Evolutionary conservation across 2,329 filamentous ascomycete species (phyloP), one percentile per base, ranked within the genome.

Genomic region (Neoascochyta sp.): DNA sequence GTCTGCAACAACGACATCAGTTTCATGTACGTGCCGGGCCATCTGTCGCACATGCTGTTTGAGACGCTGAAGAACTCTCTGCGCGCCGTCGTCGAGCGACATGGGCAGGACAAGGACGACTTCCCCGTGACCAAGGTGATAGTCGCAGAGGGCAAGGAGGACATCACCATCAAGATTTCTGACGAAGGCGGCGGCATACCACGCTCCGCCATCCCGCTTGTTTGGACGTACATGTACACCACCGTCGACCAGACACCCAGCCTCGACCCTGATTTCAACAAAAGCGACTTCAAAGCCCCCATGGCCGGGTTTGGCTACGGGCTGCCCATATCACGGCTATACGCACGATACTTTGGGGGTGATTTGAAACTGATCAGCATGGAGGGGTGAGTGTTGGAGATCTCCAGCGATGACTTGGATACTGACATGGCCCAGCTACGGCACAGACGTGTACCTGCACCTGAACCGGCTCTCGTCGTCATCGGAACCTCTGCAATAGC

Each of bases 171-270:
- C 71, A 98, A 98, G 68, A 84, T 98, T 51, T 86, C 84, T 4
- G 92, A 98, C 62, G 92, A 98, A 67, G 92, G 92, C 36, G 92
- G 92, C 43, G 92, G 92, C 41, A 96, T 98, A 30, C 88, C 92
- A 0, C 74, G 92, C 53, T 93, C 85, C 52, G 79, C 87, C 29
- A 96, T 98, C 43, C 92, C 92, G 4, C 75, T 98, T 9, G 92
- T 96, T n/a, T 98, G 92, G 92, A 98, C 92, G 9, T 98, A 98
- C 64, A 98, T 96, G 92, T 98, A 98, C 64, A 98, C 92, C 19
- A 98, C 92, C 2, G 92, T 98, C 44, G 92, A 96, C 63, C 81
- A 89, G 50, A 96, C 92, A 13, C 92, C 92, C 9, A 94, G 81
- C 57, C 70, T 98, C 41, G 92, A 98, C 58, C 92, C 92, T 1